Percentiles rank a stretch among this genome's conserved stretches.
Evolutionary conservation across 129 eudicot species (phyloP).

Genomic region (Arctium lappa): DNA sequence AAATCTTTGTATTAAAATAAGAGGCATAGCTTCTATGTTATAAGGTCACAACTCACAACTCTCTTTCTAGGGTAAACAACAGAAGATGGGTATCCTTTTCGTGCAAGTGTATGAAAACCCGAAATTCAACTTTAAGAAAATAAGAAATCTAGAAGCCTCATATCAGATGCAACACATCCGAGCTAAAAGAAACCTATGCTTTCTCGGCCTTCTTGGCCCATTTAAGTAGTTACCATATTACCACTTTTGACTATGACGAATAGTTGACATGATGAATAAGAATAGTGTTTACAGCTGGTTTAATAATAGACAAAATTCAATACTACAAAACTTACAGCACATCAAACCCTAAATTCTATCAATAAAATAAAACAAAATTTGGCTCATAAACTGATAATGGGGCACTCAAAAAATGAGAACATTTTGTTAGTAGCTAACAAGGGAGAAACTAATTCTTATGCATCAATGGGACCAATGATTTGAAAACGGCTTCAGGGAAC

Average conservation of each 20-base stretch:
- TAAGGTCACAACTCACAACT: background rate
- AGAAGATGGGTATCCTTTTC: no score
- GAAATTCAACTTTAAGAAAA: background rate
- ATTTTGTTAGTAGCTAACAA: background rate
- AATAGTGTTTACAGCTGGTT: background rate
- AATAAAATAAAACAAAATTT: background rate
- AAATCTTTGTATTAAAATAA: background rate
- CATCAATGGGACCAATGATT: background rate
- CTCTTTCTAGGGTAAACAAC: background rate
- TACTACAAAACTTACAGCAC: background rate
- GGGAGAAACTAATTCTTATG: background rate
- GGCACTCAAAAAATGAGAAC: background rate
- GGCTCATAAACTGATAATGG: background rate
- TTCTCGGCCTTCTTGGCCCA: slow-evolving; percentile 43
- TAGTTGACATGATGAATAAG: background rate
- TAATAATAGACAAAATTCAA: background rate
- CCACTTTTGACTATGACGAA: background rate
- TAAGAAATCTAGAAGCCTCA: background rate
- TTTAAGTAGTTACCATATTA: background rate
- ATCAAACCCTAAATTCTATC: background rate
- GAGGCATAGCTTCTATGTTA: background rate
- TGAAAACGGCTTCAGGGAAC: no score
- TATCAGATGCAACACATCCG: slow-evolving; percentile 1
- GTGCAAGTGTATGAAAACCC: no score
- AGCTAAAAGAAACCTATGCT: slow-evolving; percentile 33